Conservation (phyloP, 2,329 filamentous ascomycete genomes). For the Pseudocercospora eumusae region DNA sequence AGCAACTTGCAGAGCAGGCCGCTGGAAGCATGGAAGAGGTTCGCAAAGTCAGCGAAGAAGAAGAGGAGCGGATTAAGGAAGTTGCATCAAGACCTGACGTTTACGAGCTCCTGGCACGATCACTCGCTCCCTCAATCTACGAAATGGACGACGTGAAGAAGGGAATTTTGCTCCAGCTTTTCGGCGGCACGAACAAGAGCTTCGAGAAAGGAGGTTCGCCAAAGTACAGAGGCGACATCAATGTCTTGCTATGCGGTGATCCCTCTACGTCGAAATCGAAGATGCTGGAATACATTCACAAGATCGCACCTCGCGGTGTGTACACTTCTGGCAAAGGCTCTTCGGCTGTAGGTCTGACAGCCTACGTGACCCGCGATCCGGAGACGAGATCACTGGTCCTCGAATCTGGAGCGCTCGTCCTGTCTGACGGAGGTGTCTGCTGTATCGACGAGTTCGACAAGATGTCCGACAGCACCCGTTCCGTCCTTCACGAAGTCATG, state of each 20-base stretch:
- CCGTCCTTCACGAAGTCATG: conserved; percentile 78
- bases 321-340: conserved; percentile 77
- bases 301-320: conserved; percentile 87
- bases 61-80: conserved; percentile 82
- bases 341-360: conserved; percentile 73
- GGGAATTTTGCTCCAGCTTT: conserved; percentile 92
- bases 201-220: conserved; percentile 96
- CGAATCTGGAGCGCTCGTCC: conserved; percentile 71
- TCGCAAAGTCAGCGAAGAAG: conserved; percentile 79
- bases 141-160: conserved; percentile 99
- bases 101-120: conserved; percentile 88
- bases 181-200: conserved; percentile 96
- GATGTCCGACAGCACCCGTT: conserved; percentile 73
- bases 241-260: conserved; percentile 93
- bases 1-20: conserved; percentile 73
- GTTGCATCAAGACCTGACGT: conserved; percentile 80
- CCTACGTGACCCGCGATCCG: conserved; percentile 74
- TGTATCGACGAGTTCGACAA: conserved; percentile 81
- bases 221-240: conserved; percentile 95
- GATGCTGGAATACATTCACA: conserved; percentile 90
- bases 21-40: conserved; percentile 77
- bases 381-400: conserved; percentile 73
- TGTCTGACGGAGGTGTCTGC: conserved; percentile 74
- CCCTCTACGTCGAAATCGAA: conserved; percentile 97
- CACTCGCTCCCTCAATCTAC: conserved; percentile 90